Conservation (phyloP, 192 early-diverging fungal genomes). For the Podila clonocystis region DNA sequence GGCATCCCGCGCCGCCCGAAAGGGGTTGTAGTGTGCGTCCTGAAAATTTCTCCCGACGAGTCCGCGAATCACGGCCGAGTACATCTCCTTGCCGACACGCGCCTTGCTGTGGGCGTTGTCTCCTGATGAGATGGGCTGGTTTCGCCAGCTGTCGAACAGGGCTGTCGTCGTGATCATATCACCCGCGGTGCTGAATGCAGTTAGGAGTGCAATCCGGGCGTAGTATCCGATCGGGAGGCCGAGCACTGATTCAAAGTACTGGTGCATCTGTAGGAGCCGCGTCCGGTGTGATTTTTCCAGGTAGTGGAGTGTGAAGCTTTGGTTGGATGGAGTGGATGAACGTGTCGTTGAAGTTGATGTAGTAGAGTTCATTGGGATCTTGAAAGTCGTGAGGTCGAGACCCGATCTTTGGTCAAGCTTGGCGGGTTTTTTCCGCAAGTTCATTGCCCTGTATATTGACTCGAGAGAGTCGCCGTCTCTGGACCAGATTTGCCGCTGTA, state of each 20-base stretch:
- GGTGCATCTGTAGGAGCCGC: conserved; percentile 39
- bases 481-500: conserved; percentile 32
- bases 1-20: conserved; percentile 1
- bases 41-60: conserved; percentile 30
- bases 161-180: conserved; percentile 26
- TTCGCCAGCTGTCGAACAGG: conserved; percentile 16
- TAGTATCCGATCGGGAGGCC: conserved; percentile 17
- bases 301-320: conserved; percentile 1
- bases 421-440: not conserved
- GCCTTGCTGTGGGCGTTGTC: not conserved
- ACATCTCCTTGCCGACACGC: conserved; percentile 43
- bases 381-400: not conserved
- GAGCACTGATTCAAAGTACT: conserved; percentile 36
- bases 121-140: not conserved
- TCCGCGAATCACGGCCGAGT: conserved; percentile 38
- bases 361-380: not conserved
- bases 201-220: conserved; percentile 26
- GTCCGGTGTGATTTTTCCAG: conserved; percentile 16
- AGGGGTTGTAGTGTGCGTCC: not conserved
- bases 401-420: not conserved
- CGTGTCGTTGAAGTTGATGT: not conserved
- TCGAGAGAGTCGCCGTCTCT: not conserved
- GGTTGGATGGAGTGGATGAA: too few relatives aligned
- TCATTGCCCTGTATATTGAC: conserved; percentile 3
- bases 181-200: conserved; percentile 24